Percentiles rank a stretch among this genome's conserved stretches.
Conservation (phyloP, 2,329 filamentous ascomycete species). For the Zasmidium angulare region DNA sequence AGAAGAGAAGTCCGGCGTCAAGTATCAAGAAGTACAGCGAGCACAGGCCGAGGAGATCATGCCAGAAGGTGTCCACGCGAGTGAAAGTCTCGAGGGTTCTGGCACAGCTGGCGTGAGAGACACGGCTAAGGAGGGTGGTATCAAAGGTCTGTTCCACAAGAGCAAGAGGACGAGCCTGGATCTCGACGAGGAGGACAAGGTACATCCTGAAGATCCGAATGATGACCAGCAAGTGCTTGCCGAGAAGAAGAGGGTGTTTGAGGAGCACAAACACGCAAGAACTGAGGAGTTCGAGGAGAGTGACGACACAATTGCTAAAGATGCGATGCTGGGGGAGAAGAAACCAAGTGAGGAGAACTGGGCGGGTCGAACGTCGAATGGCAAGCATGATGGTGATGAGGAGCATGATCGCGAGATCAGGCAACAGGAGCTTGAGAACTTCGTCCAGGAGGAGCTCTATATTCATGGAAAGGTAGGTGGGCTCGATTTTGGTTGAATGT, state of each 20-base stretch:
- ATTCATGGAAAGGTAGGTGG: slow-evolving; percentile 77
- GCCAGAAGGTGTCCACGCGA: slow-evolving; percentile 67
- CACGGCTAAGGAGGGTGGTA: slow-evolving; percentile 26
- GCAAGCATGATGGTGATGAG: slow-evolving; percentile 20
- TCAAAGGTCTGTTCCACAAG: slow-evolving; percentile 31
- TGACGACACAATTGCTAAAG: slow-evolving; percentile 65
- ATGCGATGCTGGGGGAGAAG: slow-evolving; percentile 73
- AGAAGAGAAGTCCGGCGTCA: slow-evolving; percentile 78
- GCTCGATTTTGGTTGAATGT: background rate
- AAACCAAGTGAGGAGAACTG: slow-evolving; percentile 69
- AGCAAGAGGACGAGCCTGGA: slow-evolving; percentile 33
- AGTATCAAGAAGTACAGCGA: slow-evolving; percentile 81
- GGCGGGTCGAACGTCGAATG: slow-evolving; percentile 56
- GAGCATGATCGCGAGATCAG: slow-evolving; percentile 47
- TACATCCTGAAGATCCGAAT: background rate
- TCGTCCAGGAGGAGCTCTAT: slow-evolving; percentile 95
- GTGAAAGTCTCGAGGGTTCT: slow-evolving; percentile 23
- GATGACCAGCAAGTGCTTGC: slow-evolving; percentile 2
- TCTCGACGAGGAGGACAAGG: slow-evolving; percentile 18
- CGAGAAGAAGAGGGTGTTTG: slow-evolving; percentile 25
- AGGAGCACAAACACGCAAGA: slow-evolving; percentile 17
- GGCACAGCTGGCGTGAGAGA: slow-evolving; percentile 34
- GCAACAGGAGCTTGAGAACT: slow-evolving; percentile 78
- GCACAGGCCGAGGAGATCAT: slow-evolving; percentile 89
- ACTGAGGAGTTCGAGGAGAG: slow-evolving; percentile 33